A percentile compares a stretch with the other conserved stretches of the same genome.
Evolutionary conservation across 2,329 filamentous ascomycete species (phyloP).

Genomic region (Neodidymelliopsis sp.): DNA sequence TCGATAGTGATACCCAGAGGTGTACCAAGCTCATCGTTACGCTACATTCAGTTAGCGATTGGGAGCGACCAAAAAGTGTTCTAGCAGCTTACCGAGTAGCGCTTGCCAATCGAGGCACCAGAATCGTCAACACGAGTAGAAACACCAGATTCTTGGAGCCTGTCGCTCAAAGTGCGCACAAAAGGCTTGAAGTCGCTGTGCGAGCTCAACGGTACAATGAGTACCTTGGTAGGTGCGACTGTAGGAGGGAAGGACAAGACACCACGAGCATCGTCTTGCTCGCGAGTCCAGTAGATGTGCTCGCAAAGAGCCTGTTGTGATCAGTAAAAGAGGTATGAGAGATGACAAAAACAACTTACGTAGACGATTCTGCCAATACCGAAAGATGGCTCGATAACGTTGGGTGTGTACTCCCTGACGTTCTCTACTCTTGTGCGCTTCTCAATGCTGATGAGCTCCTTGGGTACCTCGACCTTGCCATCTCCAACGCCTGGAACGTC

Average conservation of each 20-base stretch:
- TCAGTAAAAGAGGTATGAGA: constrained; percentile 14
- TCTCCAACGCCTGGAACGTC: constrained; percentile 72
- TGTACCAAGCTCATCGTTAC: constrained; percentile 95
- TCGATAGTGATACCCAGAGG: constrained; percentile 93
- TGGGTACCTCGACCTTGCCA: constrained; percentile 79
- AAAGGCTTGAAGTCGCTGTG: constrained; percentile 83
- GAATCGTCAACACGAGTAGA: constrained; percentile 90
- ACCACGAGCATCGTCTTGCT: constrained; percentile 82
- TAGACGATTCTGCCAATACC: constrained; percentile 96
- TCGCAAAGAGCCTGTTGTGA: constrained; percentile 83
- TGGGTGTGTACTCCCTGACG: constrained; percentile 89
- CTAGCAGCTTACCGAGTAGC: constrained; percentile 61
- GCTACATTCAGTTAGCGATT: constrained; percentile 47
- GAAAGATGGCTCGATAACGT: constrained; percentile 97
- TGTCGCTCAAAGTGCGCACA: constrained; percentile 74
- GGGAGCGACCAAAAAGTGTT: background rate
- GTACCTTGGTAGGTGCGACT: constrained; percentile 92
- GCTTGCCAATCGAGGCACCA: constrained; percentile 90
- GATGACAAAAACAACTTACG: constrained; percentile 43
- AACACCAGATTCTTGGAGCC: constrained; percentile 77
- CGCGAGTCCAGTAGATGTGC: constrained; percentile 93
- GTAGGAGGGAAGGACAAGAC: constrained; percentile 77
- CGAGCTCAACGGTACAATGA: constrained; percentile 86
- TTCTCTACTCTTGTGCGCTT: constrained; percentile 84
- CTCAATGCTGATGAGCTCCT: constrained; percentile 83